These are phyloP conservation scores for Solanum peruvianum DNA, from an alignment of 257 asterid genomes.

Conservation along the genomic window DNA sequence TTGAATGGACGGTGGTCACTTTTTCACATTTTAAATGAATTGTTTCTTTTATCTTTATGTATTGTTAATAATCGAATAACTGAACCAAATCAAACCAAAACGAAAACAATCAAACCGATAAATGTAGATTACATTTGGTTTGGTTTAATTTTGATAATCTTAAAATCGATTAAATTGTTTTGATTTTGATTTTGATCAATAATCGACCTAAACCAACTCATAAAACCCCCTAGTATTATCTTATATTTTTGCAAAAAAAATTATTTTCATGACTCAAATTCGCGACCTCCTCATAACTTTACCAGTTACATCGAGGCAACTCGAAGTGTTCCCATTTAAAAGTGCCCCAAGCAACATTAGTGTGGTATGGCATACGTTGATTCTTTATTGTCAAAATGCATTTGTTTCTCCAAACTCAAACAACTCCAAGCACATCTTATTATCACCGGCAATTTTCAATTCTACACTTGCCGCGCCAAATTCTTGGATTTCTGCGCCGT, in stretches of 20 bases:
- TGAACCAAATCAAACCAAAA: too few species aligned
- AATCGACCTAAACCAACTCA: rapidly evolving
- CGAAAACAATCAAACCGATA: too few species aligned
- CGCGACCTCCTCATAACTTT: not conserved
- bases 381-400: conserved; percentile 44
- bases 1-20: too few species aligned
- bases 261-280: rapidly evolving
- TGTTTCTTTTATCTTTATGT: too few species aligned
- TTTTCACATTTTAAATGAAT: too few species aligned
- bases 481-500: conserved; percentile 57
- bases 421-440: conserved; percentile 75
- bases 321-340: not conserved
- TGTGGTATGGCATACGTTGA: conserved; percentile 50
- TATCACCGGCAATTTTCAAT: conserved; percentile 48
- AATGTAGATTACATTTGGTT: too few species aligned
- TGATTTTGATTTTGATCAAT: too few species aligned
- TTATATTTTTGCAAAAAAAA: rapidly evolving
- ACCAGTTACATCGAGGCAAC: not conserved
- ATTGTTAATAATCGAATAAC: too few species aligned
- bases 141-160: too few species aligned
- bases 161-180: too few species aligned
- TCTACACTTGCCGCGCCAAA: conserved; percentile 45
- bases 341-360: not conserved
- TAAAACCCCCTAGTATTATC: not conserved
- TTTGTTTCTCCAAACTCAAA: conserved; percentile 26